Evolutionary conservation across 345 rosid genomes (phyloP).

Genomic region (Draba incana): DNA sequence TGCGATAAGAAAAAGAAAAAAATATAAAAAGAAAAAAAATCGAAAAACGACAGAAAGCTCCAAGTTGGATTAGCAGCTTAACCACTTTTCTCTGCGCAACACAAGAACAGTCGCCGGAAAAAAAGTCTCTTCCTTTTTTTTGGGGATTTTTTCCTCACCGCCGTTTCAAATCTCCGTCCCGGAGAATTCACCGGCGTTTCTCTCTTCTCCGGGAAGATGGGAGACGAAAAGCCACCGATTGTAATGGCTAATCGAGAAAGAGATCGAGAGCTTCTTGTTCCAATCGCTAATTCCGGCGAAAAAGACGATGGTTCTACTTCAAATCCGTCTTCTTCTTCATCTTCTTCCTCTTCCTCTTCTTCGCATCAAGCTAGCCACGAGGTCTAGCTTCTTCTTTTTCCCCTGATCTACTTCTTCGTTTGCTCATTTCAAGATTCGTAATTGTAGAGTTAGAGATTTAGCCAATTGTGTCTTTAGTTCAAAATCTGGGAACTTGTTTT

Average conservation of each 20-base stretch:
- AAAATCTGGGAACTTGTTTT: conserved; percentile 29
- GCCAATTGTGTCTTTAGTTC: conserved; percentile 21
- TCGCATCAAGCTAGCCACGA: conserved; percentile 79
- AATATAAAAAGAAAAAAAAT: conserved; percentile 13
- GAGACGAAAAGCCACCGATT: conserved; percentile 80
- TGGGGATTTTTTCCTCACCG: conserved; percentile 19
- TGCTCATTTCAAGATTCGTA: conserved; percentile 18
- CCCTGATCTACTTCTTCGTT: conserved; percentile 25
- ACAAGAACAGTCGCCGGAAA: conserved; percentile 31
- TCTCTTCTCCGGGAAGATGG: conserved; percentile 49
- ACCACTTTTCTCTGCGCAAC: conserved; percentile 1
- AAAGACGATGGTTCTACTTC: conserved; percentile 49
- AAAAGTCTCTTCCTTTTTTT: conserved; percentile 30
- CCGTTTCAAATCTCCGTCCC: conserved; percentile 7
- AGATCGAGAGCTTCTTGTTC: conserved; percentile 91
- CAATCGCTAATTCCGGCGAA: conserved; percentile 59
- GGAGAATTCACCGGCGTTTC: conserved; percentile 10
- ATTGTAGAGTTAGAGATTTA: background rate
- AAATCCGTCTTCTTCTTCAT: conserved; percentile 62
- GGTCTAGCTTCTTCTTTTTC: conserved; percentile 41
- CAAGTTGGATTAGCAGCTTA: conserved; percentile 22
- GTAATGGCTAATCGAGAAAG: conserved; percentile 63
- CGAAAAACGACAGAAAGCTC: conserved; percentile 9
- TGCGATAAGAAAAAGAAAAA: background rate
- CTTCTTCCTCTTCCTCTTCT: conserved; percentile 65